Base-by-base conservation (phyloP, 106 monocot genomes). In the Dioscorea zingiberensis region DNA sequence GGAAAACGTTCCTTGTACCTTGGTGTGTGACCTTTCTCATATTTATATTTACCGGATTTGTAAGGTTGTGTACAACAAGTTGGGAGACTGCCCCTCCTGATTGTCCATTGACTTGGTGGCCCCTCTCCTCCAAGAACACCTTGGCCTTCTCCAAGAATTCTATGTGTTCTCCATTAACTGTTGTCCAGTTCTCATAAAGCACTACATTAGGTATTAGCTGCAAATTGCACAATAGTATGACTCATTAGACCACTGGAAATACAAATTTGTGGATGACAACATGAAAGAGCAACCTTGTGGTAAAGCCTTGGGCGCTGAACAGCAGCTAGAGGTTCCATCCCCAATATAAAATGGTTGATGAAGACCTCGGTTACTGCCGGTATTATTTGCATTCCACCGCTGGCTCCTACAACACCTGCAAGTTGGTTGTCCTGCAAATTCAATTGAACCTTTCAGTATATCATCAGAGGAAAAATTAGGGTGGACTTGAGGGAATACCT, bases 141-240 rank as follows among this genome's bases (percentile, higher is more conserved):
- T 59, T 78, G 23, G 73, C 69, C 21, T 64, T 75, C 29, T 53
- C 48, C 0, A 73, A 12, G 32, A 98, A 62, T 65, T 74, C 82
- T 29, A 98, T 81, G 18, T 71, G 75, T 29, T 86, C 93, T 6
- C 93, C 98, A 18, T 84, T 79, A 13, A 76, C 69, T 0, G 76
- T 70, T 16, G 98, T 98, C 61, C 69, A 74, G 53, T 98, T 93
- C 84, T 98, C 98, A 22, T 86, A 98, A 0, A 5, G 29, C 47
- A 92, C 82, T 56, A 71, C 80, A 44, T 98, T 93, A 13, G 93
- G 98, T 49, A 93, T 80, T 54, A 98, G 80, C 98, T 97, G 85
- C 30, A 66, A 2, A 28, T 17, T 51, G 15, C 18, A 51, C 19
- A 16, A 51, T 18, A 18, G 19, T 15, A 51, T 19, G 51, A 18